A percentile compares a stretch with the other conserved stretches of the same genome.
These are phyloP conservation scores for Discostella stelligeroides DNA, from an alignment of 108 stramenopile species.

Conservation along the genomic window DNA sequence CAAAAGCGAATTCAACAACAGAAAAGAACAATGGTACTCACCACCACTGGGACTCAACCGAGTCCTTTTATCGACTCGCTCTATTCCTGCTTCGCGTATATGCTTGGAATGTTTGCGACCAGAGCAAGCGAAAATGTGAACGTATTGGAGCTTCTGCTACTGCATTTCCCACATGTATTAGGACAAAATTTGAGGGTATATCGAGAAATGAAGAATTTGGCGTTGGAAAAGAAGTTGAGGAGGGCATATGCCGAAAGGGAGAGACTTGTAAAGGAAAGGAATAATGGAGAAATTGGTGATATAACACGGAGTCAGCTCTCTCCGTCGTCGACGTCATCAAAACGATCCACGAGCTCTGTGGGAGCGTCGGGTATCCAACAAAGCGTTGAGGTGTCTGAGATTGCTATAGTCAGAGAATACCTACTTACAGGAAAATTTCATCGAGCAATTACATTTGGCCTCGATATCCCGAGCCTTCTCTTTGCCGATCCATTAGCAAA, in stretches of 20 bases:
- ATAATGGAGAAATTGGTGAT: conserved; percentile 5
- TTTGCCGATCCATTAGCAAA: conserved; percentile 79
- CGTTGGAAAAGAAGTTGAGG: conserved; percentile 48
- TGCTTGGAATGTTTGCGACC: conserved; percentile 75
- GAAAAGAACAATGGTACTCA: conserved; percentile 54
- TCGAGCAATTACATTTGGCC: conserved; percentile 81
- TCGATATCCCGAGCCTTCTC: conserved; percentile 82
- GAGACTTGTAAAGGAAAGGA: conserved; percentile 11
- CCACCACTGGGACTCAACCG: conserved; percentile 41
- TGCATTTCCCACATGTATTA: conserved; percentile 74
- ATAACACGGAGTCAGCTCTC: conserved; percentile 1
- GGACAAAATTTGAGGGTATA: conserved; percentile 73
- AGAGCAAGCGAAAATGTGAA: conserved; percentile 80
- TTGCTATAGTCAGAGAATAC: conserved; percentile 75
- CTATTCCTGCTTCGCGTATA: conserved; percentile 67
- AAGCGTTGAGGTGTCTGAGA: conserved; percentile 54
- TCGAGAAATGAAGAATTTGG: conserved; percentile 57
- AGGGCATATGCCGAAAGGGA: conserved; percentile 27
- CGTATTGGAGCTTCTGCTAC: conserved; percentile 61
- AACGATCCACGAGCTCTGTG: conserved; percentile 1
- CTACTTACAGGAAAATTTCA: conserved; percentile 78
- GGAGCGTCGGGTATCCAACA: conserved; percentile 11
- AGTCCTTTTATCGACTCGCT: conserved; percentile 66
- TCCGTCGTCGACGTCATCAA: conserved; percentile 5
- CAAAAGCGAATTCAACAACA: conserved; percentile 27